Evolutionary conservation across 225 moss, liverwort and hornwort species (phyloP).

Genomic region (Physcomitrellopsis africana): DNA sequence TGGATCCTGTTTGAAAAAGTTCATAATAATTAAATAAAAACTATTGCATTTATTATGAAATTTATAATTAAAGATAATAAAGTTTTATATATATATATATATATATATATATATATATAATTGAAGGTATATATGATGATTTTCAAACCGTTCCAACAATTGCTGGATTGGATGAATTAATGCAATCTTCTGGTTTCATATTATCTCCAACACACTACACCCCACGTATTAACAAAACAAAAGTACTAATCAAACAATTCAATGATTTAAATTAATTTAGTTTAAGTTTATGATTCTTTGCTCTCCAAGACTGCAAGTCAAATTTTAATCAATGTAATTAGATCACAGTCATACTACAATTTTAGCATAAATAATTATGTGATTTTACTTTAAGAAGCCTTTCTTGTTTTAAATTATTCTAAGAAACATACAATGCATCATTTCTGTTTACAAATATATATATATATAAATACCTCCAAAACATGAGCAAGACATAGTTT

Average conservation of each 20-base stretch:
- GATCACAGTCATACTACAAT: no score
- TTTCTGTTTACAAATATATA: no score
- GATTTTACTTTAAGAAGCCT: background rate
- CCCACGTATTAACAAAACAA: background rate
- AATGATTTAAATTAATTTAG: no score
- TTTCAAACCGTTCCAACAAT: conserved; percentile 48
- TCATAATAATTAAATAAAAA: background rate
- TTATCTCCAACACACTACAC: conserved; percentile 49
- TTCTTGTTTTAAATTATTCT: no score
- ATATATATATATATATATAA: no score
- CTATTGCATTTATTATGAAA: background rate
- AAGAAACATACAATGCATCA: no score
- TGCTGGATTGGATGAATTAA: conserved; percentile 12
- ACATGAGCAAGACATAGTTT: conserved; percentile 55
- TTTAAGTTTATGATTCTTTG: no score
- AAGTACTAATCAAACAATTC: fast-evolving
- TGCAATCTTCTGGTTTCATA: conserved; percentile 31
- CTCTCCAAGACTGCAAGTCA: no score
- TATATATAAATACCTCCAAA: conserved; percentile 43
- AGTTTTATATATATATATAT: background rate
- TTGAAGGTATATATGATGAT: background rate
- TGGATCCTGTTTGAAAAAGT: conserved; percentile 30
- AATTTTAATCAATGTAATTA: no score
- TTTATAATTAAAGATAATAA: background rate
- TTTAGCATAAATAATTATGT: background rate